Evolutionary conservation across 1,139 yeast genomes (phyloP), one percentile per base, ranked within the genome.

Genomic region (Kazachstania sp.): DNA sequence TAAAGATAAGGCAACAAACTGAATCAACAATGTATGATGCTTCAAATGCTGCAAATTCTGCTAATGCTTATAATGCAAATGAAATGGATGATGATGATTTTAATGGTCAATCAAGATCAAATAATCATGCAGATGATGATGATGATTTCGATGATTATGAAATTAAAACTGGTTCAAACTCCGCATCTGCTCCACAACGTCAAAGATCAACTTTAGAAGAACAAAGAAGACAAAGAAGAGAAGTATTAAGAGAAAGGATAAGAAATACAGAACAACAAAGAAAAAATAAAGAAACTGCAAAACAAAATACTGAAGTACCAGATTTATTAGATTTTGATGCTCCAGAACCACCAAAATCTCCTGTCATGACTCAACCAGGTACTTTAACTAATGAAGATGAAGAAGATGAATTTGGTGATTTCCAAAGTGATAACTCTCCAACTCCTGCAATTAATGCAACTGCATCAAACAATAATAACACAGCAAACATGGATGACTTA

Each of bases 351-450:
- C 26, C 42, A 28, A 30, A 15, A 18, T 16, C 23, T 6, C 20
- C 36, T 19, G 42, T 30, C 7, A 18, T 34, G 18, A 12, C 39
- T 8, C 12, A 35, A 12, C 2, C 39, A 13, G 19, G 30, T 12
- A 23, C 39, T 12, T 30, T 29, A 9, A 20, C 38, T 3, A 16
- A 43, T 39, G 60, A 51, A 13, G 60, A 56, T 18, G 63, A 63
- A 12, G 67, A 63, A 20, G 69, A 65, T 46, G 69, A 63, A 11
- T 65, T 64, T 49, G 70, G 69, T 13, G 69, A 64, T 35, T 66
- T 65, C 55, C 68, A 65, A 52, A 57, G 60, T 39, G 67, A 63
- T 16, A 38, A 47, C 15, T 46, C 37, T 28, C 46, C 45, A 37
- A 37, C 37, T n/a, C 38, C 45, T 8, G 19, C 43, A 2, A 2